phyloP scores from a whole-genome alignment of 208 protist genomes.

The Trypanosoma melophagium region DNA sequence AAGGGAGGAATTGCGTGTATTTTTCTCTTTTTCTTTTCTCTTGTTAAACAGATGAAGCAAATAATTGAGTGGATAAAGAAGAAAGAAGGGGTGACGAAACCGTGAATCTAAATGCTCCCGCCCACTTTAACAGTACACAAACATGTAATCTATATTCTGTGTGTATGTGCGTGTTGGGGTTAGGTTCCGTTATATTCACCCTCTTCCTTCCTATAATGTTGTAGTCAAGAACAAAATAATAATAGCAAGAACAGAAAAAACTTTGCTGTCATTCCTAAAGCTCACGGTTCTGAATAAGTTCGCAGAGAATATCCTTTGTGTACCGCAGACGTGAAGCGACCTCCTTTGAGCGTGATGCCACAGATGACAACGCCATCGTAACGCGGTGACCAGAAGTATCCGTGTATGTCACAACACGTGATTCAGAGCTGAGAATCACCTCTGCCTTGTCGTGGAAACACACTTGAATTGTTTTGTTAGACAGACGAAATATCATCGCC shows the following conservation, averaged over 20 bases:
- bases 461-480: slow-evolving; percentile 95
- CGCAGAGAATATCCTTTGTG: slow-evolving; percentile 42
- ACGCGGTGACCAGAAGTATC: slow-evolving; percentile 26
- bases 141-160: too few relatives aligned
- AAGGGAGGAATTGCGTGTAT: too few relatives aligned
- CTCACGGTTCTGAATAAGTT: slow-evolving; percentile 42
- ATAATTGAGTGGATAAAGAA: too few relatives aligned
- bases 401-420: slow-evolving; percentile 88
- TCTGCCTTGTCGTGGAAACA: slow-evolving; percentile 93
- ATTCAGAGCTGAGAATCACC: slow-evolving; percentile 91
- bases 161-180: too few relatives aligned
- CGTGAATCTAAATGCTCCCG: too few relatives aligned
- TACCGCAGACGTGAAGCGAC: slow-evolving; percentile 32
- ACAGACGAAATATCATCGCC: slow-evolving; percentile 95
- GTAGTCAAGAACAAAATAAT: neutral
- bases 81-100: too few relatives aligned
- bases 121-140: too few relatives aligned
- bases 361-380: slow-evolving; percentile 23
- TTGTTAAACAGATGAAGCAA: too few relatives aligned
- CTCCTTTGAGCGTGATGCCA: slow-evolving; percentile 28
- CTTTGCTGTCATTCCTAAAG: slow-evolving; percentile 17
- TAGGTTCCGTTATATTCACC: too few relatives aligned
- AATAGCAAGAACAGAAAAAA: neutral
- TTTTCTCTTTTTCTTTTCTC: too few relatives aligned
- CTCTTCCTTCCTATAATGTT: too few relatives aligned